Evolutionary conservation across 306 rosid species (phyloP).

Genomic region (Pyrus communis): DNA sequence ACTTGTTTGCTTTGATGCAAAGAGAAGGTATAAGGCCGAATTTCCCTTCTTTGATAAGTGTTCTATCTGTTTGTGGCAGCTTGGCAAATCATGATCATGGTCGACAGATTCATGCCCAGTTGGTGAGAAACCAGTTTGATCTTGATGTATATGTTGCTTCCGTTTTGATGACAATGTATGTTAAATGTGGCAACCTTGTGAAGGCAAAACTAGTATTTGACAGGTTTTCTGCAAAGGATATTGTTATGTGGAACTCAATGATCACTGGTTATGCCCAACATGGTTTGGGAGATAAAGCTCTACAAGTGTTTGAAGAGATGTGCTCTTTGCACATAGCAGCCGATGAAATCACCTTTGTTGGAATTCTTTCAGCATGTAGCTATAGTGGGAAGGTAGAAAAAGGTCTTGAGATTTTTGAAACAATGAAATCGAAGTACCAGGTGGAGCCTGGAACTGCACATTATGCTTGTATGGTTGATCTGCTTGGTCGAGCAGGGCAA

Average conservation of each 20-base stretch:
- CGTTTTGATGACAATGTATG: not conserved
- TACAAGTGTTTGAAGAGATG: not conserved
- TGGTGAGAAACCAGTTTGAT: not conserved
- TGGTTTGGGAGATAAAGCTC: not conserved
- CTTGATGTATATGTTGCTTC: not conserved
- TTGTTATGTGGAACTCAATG: conserved; percentile 40
- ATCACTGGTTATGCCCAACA: conserved; percentile 37
- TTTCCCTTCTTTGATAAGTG: not conserved
- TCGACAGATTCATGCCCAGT: not conserved
- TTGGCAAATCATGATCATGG: not conserved
- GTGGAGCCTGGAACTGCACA: conserved; percentile 32
- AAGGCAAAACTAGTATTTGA: not conserved
- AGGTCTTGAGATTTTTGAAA: not conserved
- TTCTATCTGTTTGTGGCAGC: not conserved
- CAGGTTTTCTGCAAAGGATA: conserved; percentile 15
- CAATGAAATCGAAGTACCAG: not conserved
- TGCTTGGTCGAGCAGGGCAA: conserved; percentile 37
- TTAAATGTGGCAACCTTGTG: not conserved
- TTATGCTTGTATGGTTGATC: conserved; percentile 44
- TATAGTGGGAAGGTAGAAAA: not conserved
- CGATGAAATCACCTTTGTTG: not conserved
- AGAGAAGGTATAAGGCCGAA: not conserved
- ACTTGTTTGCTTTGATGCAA: not conserved
- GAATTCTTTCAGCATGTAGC: not conserved
- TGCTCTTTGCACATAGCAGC: not conserved